Conservation (phyloP, 2,329 filamentous ascomycete genomes). For the Diaporthe citri region DNA sequence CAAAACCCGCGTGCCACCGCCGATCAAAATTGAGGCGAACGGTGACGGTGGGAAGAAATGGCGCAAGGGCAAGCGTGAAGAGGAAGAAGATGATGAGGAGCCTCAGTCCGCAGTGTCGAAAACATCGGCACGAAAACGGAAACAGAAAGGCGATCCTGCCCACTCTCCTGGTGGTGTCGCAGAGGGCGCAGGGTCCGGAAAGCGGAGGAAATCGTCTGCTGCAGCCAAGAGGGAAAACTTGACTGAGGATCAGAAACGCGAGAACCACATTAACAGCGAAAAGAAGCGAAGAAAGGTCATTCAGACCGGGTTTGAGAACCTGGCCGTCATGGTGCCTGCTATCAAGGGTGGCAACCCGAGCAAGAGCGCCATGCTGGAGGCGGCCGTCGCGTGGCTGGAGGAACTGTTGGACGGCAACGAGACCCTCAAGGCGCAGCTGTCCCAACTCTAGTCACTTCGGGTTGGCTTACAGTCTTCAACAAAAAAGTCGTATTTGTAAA, state of each 20-base stretch:
- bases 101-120: constrained; percentile 48
- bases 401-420: constrained; percentile 78
- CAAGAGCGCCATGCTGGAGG: constrained; percentile 83
- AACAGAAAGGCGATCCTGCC: constrained; percentile 58
- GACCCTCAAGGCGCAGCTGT: constrained; percentile 65
- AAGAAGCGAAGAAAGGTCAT: constrained; percentile 88
- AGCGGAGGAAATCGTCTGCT: constrained; percentile 64
- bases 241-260: constrained; percentile 83
- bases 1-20: constrained; percentile 45
- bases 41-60: constrained; percentile 60
- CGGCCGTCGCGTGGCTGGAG: constrained; percentile 84
- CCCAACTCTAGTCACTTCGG: neutral
- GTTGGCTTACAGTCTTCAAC: neutral
- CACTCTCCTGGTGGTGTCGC: constrained; percentile 51
- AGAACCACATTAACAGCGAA: constrained; percentile 89
- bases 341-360: constrained; percentile 81
- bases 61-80: constrained; percentile 65
- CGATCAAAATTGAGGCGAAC: constrained; percentile 53
- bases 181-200: constrained; percentile 50
- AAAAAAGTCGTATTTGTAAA: neutral
- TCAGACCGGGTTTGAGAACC: constrained; percentile 84
- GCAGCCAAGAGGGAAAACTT: constrained; percentile 77
- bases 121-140: constrained; percentile 59
- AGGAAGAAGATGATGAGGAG: constrained; percentile 56
- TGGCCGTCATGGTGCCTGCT: constrained; percentile 82